A percentile compares a stretch with the other conserved stretches of the same genome.
Evolutionary conservation across 164 flowering plant species (phyloP).

Genomic region (Akebia trifoliata): DNA sequence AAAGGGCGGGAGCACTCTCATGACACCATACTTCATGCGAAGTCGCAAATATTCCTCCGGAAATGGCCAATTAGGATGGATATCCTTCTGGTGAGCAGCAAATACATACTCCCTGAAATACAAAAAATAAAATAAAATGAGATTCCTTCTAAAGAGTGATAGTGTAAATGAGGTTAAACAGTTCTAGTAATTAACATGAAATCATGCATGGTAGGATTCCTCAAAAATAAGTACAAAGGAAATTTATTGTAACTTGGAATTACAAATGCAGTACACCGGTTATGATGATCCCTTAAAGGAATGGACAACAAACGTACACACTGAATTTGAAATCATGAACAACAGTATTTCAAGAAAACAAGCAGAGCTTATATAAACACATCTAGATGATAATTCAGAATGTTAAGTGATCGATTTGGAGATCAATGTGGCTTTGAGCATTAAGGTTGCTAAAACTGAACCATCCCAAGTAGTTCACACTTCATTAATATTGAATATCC

Average conservation of each 20-base stretch:
- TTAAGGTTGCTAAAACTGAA: no score
- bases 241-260: no score
- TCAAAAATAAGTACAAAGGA: not conserved
- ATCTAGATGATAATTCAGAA: no score
- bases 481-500: no score
- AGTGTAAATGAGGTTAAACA: no score
- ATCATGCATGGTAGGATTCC: not conserved
- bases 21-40: conserved; percentile 24
- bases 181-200: not conserved
- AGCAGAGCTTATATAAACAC: no score
- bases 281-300: not conserved
- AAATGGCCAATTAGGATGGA: conserved; percentile 32
- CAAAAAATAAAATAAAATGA: not conserved
- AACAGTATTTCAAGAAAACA: conserved; percentile 1
- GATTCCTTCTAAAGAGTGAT: no score
- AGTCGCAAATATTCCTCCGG: conserved; percentile 18
- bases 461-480: no score
- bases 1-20: conserved; percentile 29
- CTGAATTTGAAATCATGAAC: not conserved
- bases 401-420: no score
- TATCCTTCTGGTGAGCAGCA: conserved; percentile 20
- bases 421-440: no score
- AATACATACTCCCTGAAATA: conserved; percentile 26
- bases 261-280: no score
- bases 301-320: not conserved